These are phyloP conservation scores for Lentithecium fluviatile DNA, from an alignment of 495 filamentous ascomycete species.

Conservation along the genomic window DNA sequence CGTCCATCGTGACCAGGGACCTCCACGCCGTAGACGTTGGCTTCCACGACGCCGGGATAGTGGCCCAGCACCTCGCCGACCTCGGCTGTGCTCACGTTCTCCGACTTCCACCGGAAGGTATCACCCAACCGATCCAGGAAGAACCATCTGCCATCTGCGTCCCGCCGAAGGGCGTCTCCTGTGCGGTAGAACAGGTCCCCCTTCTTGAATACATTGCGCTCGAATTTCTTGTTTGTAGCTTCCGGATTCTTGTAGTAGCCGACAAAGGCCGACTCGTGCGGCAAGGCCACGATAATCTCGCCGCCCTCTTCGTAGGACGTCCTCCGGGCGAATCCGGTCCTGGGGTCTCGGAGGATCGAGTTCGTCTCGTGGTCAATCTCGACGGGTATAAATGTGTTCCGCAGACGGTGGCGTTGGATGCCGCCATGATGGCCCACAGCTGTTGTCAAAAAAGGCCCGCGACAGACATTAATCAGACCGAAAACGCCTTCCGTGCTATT, in stretches of 20 bases:
- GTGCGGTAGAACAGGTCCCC: slow-evolving; percentile 75
- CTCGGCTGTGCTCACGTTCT: slow-evolving; percentile 79
- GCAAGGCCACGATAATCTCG: slow-evolving; percentile 71
- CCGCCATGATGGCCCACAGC: slow-evolving; percentile 73
- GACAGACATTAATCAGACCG: slow-evolving; percentile 36
- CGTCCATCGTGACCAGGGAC: slow-evolving; percentile 55
- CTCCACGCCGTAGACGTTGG: slow-evolving; percentile 75
- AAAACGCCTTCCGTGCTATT: slow-evolving; percentile 45
- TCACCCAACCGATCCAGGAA: slow-evolving; percentile 76
- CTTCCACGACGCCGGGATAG: slow-evolving; percentile 66
- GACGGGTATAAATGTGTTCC: slow-evolving; percentile 62
- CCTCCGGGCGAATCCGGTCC: slow-evolving; percentile 65
- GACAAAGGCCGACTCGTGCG: slow-evolving; percentile 58
- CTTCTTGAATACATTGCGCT: slow-evolving; percentile 67
- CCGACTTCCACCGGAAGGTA: slow-evolving; percentile 81
- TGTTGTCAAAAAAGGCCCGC: slow-evolving; percentile 57
- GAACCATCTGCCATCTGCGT: slow-evolving; percentile 70
- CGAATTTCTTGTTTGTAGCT: slow-evolving; percentile 68
- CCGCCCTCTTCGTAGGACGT: slow-evolving; percentile 66
- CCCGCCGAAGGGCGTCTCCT: slow-evolving; percentile 68
- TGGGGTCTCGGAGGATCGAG: slow-evolving; percentile 60
- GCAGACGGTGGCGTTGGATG: slow-evolving; percentile 51
- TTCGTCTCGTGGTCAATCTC: slow-evolving; percentile 66
- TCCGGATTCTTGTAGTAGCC: slow-evolving; percentile 67
- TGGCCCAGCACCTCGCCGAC: slow-evolving; percentile 66